A percentile compares a stretch with the other conserved stretches of the same genome.
Conservation (phyloP, 2,329 filamentous ascomycete genomes). For the Fusarium sp. region DNA sequence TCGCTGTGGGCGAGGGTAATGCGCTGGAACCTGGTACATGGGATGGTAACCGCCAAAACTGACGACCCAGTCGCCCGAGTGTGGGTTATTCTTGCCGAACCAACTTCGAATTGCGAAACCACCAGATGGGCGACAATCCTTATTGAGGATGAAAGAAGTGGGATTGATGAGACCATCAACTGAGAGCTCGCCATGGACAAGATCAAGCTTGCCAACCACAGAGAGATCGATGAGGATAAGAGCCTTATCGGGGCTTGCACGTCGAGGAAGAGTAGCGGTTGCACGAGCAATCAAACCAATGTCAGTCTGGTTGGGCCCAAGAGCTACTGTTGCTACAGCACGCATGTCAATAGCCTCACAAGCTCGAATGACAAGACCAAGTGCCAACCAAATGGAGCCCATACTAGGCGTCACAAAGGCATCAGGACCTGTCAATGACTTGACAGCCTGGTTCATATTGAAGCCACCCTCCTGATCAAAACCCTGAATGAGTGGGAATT, state of each 20-base stretch:
- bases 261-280: neutral
- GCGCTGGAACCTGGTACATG: neutral
- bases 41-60: neutral
- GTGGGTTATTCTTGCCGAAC: neutral
- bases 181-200: neutral
- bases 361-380: neutral
- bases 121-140: accelerated
- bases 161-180: neutral
- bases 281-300: neutral
- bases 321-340: neutral
- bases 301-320: accelerated
- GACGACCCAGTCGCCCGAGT: neutral
- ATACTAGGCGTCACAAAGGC: neutral
- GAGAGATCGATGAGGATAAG: neutral
- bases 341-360: neutral
- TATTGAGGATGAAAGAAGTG: neutral
- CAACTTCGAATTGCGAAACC: accelerated
- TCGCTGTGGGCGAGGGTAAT: neutral
- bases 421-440: accelerated
- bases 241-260: neutral
- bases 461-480: accelerated
- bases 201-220: neutral
- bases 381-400: neutral
- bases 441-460: neutral
- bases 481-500: neutral